These are phyloP conservation scores for Echium plantagineum DNA, from an alignment of 257 asterid species.

Conservation along the genomic window DNA sequence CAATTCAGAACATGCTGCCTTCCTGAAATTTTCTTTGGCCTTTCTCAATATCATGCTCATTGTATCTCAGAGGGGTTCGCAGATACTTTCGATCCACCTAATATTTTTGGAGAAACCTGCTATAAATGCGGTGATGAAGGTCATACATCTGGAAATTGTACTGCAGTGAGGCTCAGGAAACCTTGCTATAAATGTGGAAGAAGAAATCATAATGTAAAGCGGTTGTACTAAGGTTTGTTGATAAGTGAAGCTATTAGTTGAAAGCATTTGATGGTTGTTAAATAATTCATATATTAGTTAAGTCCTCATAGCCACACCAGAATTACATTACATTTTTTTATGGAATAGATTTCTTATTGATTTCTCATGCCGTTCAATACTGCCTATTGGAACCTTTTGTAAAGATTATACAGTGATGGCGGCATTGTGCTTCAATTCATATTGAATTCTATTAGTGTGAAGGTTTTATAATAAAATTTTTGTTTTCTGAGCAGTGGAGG, in stretches of 20 bases:
- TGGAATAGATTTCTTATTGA: not conserved
- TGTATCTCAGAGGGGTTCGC: constrained; percentile 1
- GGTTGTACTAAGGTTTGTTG: constrained; percentile 1
- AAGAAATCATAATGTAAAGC: not conserved
- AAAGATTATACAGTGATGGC: not conserved
- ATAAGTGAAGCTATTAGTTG: not conserved
- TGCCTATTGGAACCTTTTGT: too few species aligned
- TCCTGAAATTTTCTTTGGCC: not conserved
- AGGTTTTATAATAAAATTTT: not conserved
- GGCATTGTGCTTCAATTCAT: too few species aligned
- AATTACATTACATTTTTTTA: not conserved
- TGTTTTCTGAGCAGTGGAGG: not conserved
- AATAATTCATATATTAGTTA: too few species aligned
- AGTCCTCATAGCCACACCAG: not conserved
- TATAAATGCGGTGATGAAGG: not conserved
- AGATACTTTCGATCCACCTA: constrained; percentile 3
- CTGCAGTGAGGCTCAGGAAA: not conserved
- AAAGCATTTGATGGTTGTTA: not conserved
- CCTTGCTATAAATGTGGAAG: constrained; percentile 4
- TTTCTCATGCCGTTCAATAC: not conserved
- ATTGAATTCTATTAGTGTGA: not conserved
- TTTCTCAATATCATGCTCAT: not conserved
- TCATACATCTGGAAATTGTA: not conserved
- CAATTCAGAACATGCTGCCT: not conserved
- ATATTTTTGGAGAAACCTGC: not conserved